These are phyloP conservation scores for Rhizoclosmatium globosum DNA, from an alignment of 192 early-diverging fungal species.

Conservation along the genomic window DNA sequence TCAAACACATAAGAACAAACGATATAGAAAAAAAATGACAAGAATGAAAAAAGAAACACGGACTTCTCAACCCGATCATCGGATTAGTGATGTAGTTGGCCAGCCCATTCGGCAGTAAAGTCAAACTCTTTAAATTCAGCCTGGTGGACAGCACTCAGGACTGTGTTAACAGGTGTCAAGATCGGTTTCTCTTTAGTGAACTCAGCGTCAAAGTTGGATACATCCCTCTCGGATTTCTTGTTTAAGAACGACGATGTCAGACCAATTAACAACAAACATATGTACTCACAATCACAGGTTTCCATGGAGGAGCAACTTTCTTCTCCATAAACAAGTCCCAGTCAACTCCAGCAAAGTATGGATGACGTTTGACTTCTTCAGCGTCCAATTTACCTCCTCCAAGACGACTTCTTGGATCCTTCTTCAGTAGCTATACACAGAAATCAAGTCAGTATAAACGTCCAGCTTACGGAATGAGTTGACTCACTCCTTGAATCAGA, in stretches of 20 bases:
- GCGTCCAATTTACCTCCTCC: conserved; percentile 88
- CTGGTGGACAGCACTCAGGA: conserved; percentile 78
- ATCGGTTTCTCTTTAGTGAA: conserved; percentile 89
- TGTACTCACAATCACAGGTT: conserved; percentile 82
- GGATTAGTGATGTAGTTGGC: neutral
- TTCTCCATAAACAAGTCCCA: conserved; percentile 95
- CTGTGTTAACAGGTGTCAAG: conserved; percentile 88
- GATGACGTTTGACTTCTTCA: conserved; percentile 94
- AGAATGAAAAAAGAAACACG: neutral
- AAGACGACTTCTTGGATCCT: conserved; percentile 87
- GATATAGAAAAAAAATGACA: neutral
- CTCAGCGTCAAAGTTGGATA: conserved; percentile 98
- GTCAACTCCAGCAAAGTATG: conserved; percentile 94
- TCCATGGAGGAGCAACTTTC: conserved; percentile 85
- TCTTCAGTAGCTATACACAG: conserved; percentile 76
- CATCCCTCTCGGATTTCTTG: conserved; percentile 74
- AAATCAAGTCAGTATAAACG: neutral
- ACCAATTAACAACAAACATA: neutral
- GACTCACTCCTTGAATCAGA: conserved; percentile 80
- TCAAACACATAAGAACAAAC: neutral
- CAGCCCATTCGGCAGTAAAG: conserved; percentile 90
- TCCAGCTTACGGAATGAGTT: neutral
- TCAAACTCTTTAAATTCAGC: conserved; percentile 92
- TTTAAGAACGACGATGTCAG: neutral
- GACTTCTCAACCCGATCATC: neutral